Percentiles rank a stretch among this genome's conserved stretches.
These are phyloP conservation scores for Cyberlindnera maclurae DNA, from an alignment of 805 yeast species.

Conservation along the genomic window DNA sequence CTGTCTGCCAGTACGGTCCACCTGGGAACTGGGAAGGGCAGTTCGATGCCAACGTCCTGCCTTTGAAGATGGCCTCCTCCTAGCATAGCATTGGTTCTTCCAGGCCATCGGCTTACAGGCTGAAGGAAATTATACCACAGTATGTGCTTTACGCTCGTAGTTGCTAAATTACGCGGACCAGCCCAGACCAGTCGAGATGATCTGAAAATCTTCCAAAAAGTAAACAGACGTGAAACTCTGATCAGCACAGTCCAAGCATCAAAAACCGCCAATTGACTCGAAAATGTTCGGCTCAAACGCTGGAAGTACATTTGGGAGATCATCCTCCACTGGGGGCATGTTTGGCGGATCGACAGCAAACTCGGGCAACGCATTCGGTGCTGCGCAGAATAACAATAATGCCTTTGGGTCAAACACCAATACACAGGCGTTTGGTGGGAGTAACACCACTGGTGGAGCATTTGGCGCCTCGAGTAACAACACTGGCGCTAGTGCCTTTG, in stretches of 20 bases:
- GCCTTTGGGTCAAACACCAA: no score
- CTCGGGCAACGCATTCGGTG: conserved; percentile 11
- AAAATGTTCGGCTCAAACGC: conserved; percentile 16
- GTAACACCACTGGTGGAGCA: conserved; percentile 6
- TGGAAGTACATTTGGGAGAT: conserved; percentile 17
- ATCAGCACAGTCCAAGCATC: not conserved
- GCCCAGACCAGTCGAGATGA: no score
- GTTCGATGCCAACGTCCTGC: conserved; percentile 30
- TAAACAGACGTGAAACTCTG: conserved; percentile 1
- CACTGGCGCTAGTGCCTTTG: conserved; percentile 2
- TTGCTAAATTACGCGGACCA: not conserved
- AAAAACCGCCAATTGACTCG: conserved; percentile 2
- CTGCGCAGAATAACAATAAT: not conserved
- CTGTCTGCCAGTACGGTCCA: conserved; percentile 62
- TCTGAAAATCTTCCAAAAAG: conserved; percentile 2
- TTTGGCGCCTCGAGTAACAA: conserved; percentile 8
- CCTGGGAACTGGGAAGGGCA: conserved; percentile 57
- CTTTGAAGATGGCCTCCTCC: no score
- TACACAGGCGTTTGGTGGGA: no score
- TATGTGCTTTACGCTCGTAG: not conserved
- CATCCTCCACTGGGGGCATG: conserved; percentile 19
- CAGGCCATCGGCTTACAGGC: no score
- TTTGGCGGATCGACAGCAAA: conserved; percentile 14
- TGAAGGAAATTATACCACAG: no score
- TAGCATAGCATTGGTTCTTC: no score